These are phyloP conservation scores for Penicillium cinerascens DNA, from an alignment of 495 filamentous ascomycete genomes.

Conservation along the genomic window DNA sequence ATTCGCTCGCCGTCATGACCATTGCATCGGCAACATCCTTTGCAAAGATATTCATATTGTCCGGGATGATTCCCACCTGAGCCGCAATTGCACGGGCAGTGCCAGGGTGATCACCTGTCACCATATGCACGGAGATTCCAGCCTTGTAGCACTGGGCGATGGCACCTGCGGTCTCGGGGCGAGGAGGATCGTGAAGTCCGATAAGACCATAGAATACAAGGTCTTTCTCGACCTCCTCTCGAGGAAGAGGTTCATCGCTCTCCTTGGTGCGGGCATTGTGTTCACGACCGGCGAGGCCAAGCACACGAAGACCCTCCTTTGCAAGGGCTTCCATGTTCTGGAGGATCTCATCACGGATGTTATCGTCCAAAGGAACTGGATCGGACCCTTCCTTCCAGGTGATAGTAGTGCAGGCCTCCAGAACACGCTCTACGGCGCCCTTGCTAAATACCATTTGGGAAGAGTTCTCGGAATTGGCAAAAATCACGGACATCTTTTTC, in stretches of 20 bases:
- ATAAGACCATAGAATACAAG: slow-evolving; percentile 64
- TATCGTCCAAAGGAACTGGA: slow-evolving; percentile 39
- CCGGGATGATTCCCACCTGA: slow-evolving; percentile 65
- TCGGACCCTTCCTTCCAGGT: slow-evolving; percentile 37
- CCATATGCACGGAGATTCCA: slow-evolving; percentile 74
- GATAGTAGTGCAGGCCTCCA: slow-evolving; percentile 62
- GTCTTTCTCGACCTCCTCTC: slow-evolving; percentile 55
- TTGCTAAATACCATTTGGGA: slow-evolving; percentile 63
- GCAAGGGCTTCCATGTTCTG: slow-evolving; percentile 64
- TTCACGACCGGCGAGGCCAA: slow-evolving; percentile 54
- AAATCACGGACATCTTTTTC: slow-evolving; percentile 68
- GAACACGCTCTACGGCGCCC: slow-evolving; percentile 74
- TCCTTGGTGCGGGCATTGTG: slow-evolving; percentile 29
- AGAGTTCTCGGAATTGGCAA: slow-evolving; percentile 31
- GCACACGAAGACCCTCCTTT: slow-evolving; percentile 61
- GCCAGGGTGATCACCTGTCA: slow-evolving; percentile 65
- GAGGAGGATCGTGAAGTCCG: slow-evolving; percentile 71
- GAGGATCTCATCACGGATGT: slow-evolving; percentile 48
- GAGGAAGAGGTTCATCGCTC: slow-evolving; percentile 41
- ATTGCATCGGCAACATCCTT: slow-evolving; percentile 57
- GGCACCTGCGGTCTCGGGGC: slow-evolving; percentile 48
- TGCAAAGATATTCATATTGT: slow-evolving; percentile 46
- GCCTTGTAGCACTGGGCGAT: slow-evolving; percentile 59
- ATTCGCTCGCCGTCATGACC: slow-evolving; percentile 68
- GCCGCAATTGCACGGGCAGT: slow-evolving; percentile 64